Conservation (phyloP, 306 rosid species). For the cucumber (Cucumis sativus) region Cucumber_9930_V3 NC_026656.2:12174001-12174500, state of each 20-base stretch:
- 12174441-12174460: constrained; percentile 73
- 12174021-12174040: background rate
- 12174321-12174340: constrained; percentile 58
- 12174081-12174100: background rate
- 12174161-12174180: background rate
- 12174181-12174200: constrained; percentile 57
- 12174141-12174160: background rate
- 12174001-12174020: background rate
- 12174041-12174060: background rate
- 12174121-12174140: background rate
- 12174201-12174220: constrained; percentile 61
- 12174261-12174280: constrained; percentile 60
- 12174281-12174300: constrained; percentile 62
- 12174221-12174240: constrained; percentile 52
- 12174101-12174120: no score
- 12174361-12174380: constrained; percentile 42
- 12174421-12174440: constrained; percentile 76
- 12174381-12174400: constrained; percentile 66
- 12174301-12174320: constrained; percentile 87
- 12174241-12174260: constrained; percentile 33
- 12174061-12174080: background rate
- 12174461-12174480: constrained; percentile 62
- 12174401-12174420: constrained; percentile 70
- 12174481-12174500: constrained; percentile 77
- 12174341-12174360: constrained; percentile 45